Evolutionary conservation across 495 filamentous ascomycete species (phyloP).

Genomic region (Penicillium lividum): DNA sequence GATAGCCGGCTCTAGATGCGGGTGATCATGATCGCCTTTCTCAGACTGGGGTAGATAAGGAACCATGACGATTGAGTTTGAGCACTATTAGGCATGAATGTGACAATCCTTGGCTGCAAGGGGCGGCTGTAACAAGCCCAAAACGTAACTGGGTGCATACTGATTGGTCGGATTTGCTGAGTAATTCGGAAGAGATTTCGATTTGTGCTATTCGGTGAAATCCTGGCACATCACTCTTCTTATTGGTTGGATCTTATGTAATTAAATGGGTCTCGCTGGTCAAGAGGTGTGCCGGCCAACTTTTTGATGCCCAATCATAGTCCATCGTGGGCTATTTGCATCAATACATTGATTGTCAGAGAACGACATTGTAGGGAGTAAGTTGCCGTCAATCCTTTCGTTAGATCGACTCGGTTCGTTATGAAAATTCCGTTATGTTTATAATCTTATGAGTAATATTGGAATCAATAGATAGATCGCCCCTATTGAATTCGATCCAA

Average conservation of each 20-base stretch:
- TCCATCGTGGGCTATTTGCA: not conserved
- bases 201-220: not conserved
- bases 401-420: no score
- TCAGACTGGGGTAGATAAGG: slow-evolving; percentile 22
- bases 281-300: not conserved
- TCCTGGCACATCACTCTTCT: not conserved
- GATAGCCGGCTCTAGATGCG: slow-evolving; percentile 16
- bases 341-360: not conserved
- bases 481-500: not conserved
- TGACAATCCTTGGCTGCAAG: slow-evolving; percentile 11
- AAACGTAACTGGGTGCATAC: slow-evolving; percentile 10
- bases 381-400: no score
- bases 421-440: not conserved
- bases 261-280: not conserved
- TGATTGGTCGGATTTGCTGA: not conserved
- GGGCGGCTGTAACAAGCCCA: slow-evolving; percentile 1
- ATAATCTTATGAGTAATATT: not conserved
- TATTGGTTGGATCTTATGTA: not conserved
- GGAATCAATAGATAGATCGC: not conserved
- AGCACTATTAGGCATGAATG: slow-evolving; percentile 7
- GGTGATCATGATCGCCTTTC: slow-evolving; percentile 15
- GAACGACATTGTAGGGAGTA: no score
- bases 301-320: not conserved
- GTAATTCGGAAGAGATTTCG: slow-evolving; percentile 2
- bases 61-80: slow-evolving; percentile 19